These are phyloP conservation scores for Myxozyma udenii DNA, from an alignment of 805 yeast genomes.

Conservation along the genomic window DNA sequence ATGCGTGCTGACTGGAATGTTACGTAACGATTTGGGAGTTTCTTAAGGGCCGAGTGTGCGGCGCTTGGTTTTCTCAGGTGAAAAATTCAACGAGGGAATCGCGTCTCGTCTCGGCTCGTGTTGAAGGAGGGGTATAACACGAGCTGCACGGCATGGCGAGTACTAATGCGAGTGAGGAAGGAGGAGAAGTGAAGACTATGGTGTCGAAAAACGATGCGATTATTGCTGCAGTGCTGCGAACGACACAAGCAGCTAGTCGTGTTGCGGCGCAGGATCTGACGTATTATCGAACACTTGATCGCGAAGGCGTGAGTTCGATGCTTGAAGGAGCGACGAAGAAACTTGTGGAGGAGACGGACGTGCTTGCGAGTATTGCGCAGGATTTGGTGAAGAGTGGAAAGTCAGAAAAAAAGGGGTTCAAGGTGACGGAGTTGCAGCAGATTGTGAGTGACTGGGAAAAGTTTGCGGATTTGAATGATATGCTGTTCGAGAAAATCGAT, in stretches of 20 bases:
- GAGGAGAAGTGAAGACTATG: too few species aligned
- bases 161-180: too few species aligned
- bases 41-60: too few species aligned
- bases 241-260: constrained; percentile 22
- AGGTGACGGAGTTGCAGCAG: constrained; percentile 43
- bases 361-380: neutral
- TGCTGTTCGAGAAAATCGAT: constrained; percentile 63
- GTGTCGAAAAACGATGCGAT: too few species aligned
- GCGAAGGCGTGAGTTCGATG: constrained; percentile 39
- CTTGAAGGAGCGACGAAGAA: neutral
- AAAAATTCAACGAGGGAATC: too few species aligned
- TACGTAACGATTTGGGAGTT: too few species aligned
- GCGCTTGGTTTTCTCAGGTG: too few species aligned
- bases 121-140: too few species aligned
- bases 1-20: too few species aligned
- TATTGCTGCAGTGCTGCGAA: constrained; percentile 13
- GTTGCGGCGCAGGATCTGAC: constrained; percentile 65
- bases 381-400: neutral
- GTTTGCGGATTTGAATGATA: constrained; percentile 62
- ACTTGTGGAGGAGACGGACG: neutral
- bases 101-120: too few species aligned
- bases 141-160: too few species aligned
- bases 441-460: constrained; percentile 56
- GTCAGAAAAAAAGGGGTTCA: neutral
- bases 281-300: constrained; percentile 65